Evolutionary conservation across 768 basidiomycete species (phyloP).

Genomic region (Cystofilobasidium bisporidii): DNA sequence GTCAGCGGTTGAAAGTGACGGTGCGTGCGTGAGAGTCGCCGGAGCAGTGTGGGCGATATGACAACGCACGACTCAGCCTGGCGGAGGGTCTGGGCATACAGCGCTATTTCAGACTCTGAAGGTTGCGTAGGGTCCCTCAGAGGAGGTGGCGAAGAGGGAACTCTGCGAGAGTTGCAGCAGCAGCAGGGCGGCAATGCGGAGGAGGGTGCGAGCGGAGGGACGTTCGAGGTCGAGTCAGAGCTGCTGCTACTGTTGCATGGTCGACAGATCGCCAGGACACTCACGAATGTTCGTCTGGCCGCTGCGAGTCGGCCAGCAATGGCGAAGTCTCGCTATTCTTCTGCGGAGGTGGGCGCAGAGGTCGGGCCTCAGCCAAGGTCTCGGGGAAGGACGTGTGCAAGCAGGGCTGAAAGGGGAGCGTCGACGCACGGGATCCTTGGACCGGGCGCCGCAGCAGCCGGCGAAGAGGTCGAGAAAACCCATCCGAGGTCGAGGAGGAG

Average conservation of each 20-base stretch:
- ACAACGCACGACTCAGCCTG: slow-evolving; percentile 1
- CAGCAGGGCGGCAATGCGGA: no score
- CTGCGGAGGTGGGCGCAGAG: neutral
- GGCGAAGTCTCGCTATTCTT: slow-evolving; percentile 6
- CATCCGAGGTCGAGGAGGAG: no score
- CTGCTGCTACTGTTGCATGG: neutral
- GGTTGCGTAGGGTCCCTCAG: neutral
- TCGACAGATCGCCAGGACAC: neutral
- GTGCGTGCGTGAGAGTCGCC: no score
- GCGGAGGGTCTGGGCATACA: neutral
- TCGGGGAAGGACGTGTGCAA: no score
- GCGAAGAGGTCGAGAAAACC: slow-evolving; percentile 15
- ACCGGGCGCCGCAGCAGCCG: slow-evolving; percentile 12
- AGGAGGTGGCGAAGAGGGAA: neutral
- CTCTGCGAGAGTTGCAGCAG: no score
- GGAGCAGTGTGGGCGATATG: no score
- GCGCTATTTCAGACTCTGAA: neutral
- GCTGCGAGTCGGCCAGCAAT: neutral
- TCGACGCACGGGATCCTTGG: slow-evolving; percentile 5
- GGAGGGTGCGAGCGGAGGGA: neutral
- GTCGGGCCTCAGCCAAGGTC: no score
- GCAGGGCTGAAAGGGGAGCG: neutral
- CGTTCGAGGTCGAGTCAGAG: neutral
- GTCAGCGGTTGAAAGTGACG: no score
- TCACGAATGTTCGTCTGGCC: neutral